Conservation (phyloP, 495 filamentous ascomycete genomes). For the Xylaria telfairii region DNA sequence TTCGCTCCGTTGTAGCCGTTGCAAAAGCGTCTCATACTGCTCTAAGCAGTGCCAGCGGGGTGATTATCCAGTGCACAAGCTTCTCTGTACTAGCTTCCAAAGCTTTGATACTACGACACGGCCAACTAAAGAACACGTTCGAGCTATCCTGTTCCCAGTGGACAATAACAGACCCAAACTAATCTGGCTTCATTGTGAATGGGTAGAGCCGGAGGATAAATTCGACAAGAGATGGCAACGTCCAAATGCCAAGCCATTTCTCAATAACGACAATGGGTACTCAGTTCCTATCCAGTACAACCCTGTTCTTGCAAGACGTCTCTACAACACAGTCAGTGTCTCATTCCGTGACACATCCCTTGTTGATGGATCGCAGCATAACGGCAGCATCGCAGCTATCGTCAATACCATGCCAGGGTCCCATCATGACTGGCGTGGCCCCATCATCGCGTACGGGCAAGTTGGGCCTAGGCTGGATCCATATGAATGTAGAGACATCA, state of each 20-base stretch:
- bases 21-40: conserved; percentile 12
- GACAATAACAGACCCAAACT: not conserved
- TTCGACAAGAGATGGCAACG: not conserved
- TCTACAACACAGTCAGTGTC: not conserved
- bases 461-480: not conserved
- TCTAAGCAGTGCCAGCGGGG: not conserved
- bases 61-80: conserved; percentile 7
- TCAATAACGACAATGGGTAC: not conserved
- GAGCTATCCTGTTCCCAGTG: conserved; percentile 1
- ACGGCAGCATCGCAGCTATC: not conserved
- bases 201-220: not conserved
- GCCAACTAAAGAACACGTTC: not conserved
- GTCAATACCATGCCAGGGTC: not conserved
- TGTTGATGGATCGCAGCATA: conserved; percentile 1
- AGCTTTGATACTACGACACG: not conserved
- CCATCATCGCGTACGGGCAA: not conserved
- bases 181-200: conserved; percentile 3
- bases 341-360: not conserved
- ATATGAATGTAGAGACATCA: conserved; percentile 33
- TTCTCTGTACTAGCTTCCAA: not conserved
- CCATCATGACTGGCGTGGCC: conserved; percentile 2
- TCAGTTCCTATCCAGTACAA: not conserved
- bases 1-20: conserved; percentile 18
- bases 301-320: not conserved
- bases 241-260: not conserved